Evolutionary conservation across 768 basidiomycete species (phyloP).

Genomic region (Thelephora aurantiotincta): DNA sequence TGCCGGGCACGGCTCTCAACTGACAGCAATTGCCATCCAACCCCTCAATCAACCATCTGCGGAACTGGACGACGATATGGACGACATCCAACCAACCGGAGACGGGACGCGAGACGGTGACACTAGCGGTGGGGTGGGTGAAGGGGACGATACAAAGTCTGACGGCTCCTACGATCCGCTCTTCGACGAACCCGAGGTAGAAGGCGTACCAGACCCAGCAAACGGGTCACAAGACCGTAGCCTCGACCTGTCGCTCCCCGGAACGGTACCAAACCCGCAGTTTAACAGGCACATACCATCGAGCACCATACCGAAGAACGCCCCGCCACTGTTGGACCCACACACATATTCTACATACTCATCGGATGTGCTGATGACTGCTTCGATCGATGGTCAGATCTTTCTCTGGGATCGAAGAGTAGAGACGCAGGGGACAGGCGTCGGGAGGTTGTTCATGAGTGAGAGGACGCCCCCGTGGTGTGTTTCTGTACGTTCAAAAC

Average conservation of each 20-base stretch:
- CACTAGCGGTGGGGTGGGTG: slow-evolving; percentile 3
- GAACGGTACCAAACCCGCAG: slow-evolving; percentile 1
- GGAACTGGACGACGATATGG: neutral
- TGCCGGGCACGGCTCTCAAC: slow-evolving; percentile 70
- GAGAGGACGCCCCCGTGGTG: slow-evolving; percentile 96
- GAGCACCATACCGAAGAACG: slow-evolving; percentile 42
- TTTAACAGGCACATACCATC: slow-evolving; percentile 3
- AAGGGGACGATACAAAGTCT: slow-evolving; percentile 52
- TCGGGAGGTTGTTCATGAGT: slow-evolving; percentile 77
- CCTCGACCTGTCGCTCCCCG: slow-evolving; percentile 1
- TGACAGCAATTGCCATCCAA: slow-evolving; percentile 67
- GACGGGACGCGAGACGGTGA: neutral
- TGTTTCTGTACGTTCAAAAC: slow-evolving; percentile 57
- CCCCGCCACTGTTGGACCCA: slow-evolving; percentile 59
- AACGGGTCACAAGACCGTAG: neutral
- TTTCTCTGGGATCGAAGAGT: slow-evolving; percentile 83
- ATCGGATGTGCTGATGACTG: slow-evolving; percentile 74
- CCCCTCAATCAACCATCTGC: slow-evolving; percentile 26
- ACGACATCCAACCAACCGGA: neutral
- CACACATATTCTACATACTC: slow-evolving; percentile 52
- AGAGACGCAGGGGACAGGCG: slow-evolving; percentile 47
- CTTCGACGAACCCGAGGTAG: slow-evolving; percentile 70
- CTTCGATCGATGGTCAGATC: slow-evolving; percentile 85
- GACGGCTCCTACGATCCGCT: slow-evolving; percentile 79
- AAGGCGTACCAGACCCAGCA: slow-evolving; percentile 23